Conservation (phyloP, 1,284 basidiomycete species). For the Ceratorhiza oryzae-sativae region DNA sequence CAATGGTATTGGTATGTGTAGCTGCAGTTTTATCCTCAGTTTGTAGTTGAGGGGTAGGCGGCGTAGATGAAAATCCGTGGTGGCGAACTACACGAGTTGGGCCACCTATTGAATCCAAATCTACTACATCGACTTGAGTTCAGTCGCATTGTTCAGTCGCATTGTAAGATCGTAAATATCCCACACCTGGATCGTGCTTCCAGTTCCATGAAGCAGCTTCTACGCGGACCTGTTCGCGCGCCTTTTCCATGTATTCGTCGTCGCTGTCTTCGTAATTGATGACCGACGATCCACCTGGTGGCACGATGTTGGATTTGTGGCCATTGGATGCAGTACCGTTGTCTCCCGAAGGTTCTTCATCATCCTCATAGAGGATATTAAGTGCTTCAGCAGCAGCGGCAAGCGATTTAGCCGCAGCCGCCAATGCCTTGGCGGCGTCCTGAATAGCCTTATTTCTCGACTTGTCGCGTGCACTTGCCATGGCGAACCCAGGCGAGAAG, state of each 20-base stretch:
- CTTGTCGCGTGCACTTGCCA: constrained; percentile 3
- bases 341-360: background rate
- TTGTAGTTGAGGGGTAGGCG: too few relatives aligned
- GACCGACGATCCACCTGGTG: background rate
- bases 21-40: too few relatives aligned
- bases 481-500: background rate
- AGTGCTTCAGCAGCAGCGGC: constrained; percentile 21
- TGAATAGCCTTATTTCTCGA: constrained; percentile 7
- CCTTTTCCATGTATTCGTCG: constrained; percentile 17
- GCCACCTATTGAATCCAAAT: too few relatives aligned
- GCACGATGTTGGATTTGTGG: too few relatives aligned
- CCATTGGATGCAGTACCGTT: background rate
- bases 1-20: too few relatives aligned
- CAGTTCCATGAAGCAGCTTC: background rate
- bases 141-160: too few relatives aligned
- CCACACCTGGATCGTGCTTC: too few relatives aligned
- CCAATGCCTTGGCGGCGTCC: constrained; percentile 11
- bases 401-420: constrained; percentile 16
- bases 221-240: constrained; percentile 4
- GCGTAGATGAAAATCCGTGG: too few relatives aligned
- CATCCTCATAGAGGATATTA: background rate
- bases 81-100: too few relatives aligned
- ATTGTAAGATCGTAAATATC: too few relatives aligned
- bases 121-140: too few relatives aligned
- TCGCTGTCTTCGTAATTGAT: constrained; percentile 11